Evolutionary conservation across 176 grass and related monocot genomes (phyloP).

Genomic region (Thalia dealbata): DNA sequence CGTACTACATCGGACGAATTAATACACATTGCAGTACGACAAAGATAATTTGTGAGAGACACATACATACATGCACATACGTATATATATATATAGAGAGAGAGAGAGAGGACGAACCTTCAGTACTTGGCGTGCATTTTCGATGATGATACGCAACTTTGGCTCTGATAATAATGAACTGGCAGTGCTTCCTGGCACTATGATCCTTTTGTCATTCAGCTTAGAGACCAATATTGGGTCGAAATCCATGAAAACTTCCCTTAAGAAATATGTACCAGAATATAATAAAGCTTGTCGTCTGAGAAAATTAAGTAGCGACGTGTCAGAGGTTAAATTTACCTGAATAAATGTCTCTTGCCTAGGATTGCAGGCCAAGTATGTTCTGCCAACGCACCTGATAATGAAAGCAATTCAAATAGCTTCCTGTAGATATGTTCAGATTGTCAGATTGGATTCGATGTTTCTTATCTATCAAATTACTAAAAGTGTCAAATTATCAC

Average conservation of each 20-base stretch:
- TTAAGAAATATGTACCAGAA: slow-evolving; percentile 26
- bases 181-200: slow-evolving; percentile 42
- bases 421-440: slow-evolving; percentile 43
- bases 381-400: slow-evolving; percentile 84
- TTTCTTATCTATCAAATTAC: background rate
- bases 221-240: slow-evolving; percentile 57
- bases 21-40: background rate
- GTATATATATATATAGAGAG: background rate
- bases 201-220: slow-evolving; percentile 75
- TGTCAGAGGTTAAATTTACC: slow-evolving; percentile 25
- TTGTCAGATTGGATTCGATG: slow-evolving; percentile 8
- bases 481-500: background rate
- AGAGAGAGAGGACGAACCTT: slow-evolving; percentile 37
- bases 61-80: too few species aligned
- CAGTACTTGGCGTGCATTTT: slow-evolving; percentile 75
- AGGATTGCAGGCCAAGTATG: slow-evolving; percentile 86
- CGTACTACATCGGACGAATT: too few species aligned
- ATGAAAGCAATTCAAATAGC: slow-evolving; percentile 81
- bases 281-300: slow-evolving; percentile 5
- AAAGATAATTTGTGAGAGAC: background rate
- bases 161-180: slow-evolving; percentile 66
- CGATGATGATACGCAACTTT: slow-evolving; percentile 58
- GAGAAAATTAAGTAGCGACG: background rate
- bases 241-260: slow-evolving; percentile 91
- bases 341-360: slow-evolving; percentile 81